Base-by-base conservation (phyloP, 2,329 filamentous ascomycete genomes). In the Paecilomyces variotii region DNA sequence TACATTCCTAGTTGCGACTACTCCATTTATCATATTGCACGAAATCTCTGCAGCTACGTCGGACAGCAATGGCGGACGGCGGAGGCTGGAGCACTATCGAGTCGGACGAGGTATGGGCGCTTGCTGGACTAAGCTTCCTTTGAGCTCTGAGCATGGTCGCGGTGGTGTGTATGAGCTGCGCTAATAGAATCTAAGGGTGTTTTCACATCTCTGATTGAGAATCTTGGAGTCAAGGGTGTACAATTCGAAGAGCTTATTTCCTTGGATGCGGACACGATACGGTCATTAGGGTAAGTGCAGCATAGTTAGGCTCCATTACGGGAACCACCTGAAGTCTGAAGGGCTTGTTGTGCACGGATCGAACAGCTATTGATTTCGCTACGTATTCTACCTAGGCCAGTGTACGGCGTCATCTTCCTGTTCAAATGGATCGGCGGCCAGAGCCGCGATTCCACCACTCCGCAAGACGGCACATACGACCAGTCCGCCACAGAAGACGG, bases 391-490 rank as follows among this genome's bases (percentile, higher is more conserved):
- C n/a, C 5, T 61, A 86, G 88, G 66, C 89, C 90, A 19, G 82
- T 96, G 56, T 95, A 96, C 78, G 94, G 94, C 69, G 91, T 99
- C 65, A 97, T 99, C 70, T 99, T 99, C 77, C 90, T 99, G 74
- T 99, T 99, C 86, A 97, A 97, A 79, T 99, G 73, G 71, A 73
- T 74, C 54, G 71, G 71, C 55, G 72, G 73, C 59, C 67, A 67
- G 90, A 77, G 90, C 85, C 55, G 91, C 86, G 61, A 87, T 80
- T 75, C 82, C 50, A 81, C 84, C 58, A 82, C 82, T 52, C 91
- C 92, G 0, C 83, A 86, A 63, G 92, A 97, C 73, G 94, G 94
- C 61, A 80, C 78, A 34, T 96, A 90, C 74, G 91, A 97, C 77
- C 80, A 85, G 65, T 81, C 80, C 14, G 90, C 91, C 12, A 80